These are phyloP conservation scores for Aspergillus sparsus DNA, from an alignment of 495 filamentous ascomycete species.

Conservation along the genomic window DNA sequence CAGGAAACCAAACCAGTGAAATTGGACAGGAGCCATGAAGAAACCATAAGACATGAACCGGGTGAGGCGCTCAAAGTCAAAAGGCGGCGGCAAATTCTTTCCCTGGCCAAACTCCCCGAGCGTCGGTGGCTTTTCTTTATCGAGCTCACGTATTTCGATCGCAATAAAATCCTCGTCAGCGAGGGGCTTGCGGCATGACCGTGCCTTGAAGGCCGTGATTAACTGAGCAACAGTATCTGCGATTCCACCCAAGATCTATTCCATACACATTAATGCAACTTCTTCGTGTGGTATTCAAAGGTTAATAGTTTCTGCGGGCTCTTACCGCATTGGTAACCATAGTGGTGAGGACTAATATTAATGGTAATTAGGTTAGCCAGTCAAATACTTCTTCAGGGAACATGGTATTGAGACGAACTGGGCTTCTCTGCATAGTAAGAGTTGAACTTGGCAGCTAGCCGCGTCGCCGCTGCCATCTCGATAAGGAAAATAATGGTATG, in stretches of 20 bases:
- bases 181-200: conserved; percentile 60
- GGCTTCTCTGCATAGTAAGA: conserved; percentile 86
- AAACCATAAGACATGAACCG: conserved; percentile 97
- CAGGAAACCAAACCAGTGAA: conserved; percentile 92
- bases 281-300: background rate
- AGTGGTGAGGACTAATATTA: conserved; percentile 77
- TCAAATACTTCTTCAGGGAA: conserved; percentile 1
- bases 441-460: conserved; percentile 85
- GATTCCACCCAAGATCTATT: conserved; percentile 78
- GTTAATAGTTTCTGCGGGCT: background rate
- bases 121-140: conserved; percentile 74
- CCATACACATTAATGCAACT: conserved; percentile 18
- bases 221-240: conserved; percentile 95
- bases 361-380: background rate
- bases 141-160: conserved; percentile 87
- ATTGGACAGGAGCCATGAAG: conserved; percentile 93
- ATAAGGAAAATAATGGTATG: conserved; percentile 83
- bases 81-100: conserved; percentile 69
- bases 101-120: conserved; percentile 68
- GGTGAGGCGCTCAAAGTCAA: conserved; percentile 91
- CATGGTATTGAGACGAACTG: conserved; percentile 48
- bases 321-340: conserved; percentile 96
- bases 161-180: conserved; percentile 71
- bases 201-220: conserved; percentile 78
- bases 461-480: conserved; percentile 81